phyloP scores from a whole-genome alignment of 371 early-diverging fungal species.

The Lichtheimia ornata region DNA sequence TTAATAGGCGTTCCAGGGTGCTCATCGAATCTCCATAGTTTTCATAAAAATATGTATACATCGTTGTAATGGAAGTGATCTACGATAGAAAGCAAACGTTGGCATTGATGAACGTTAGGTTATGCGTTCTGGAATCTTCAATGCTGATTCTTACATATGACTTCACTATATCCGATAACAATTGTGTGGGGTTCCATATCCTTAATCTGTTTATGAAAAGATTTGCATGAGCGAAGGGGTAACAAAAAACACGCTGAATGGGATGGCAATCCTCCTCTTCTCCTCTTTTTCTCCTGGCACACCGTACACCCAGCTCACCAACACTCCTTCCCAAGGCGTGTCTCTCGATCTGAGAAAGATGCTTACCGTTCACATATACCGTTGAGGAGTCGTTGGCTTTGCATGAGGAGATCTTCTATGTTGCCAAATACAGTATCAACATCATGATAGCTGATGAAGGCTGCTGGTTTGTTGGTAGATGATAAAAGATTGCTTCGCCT shows the following conservation, averaged over 20 bases:
- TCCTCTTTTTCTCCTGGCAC: no score
- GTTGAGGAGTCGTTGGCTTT: conserved; percentile 11
- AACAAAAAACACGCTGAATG: no score
- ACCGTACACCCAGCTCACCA: no score
- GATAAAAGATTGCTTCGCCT: conserved; percentile 13
- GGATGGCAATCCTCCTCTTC: no score
- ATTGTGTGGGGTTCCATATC: conserved; percentile 29
- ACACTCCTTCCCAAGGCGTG: no score
- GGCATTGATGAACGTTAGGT: no score
- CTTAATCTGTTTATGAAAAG: conserved; percentile 14
- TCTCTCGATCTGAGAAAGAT: neutral
- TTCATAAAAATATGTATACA: conserved; percentile 15
- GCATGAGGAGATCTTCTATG: conserved; percentile 16
- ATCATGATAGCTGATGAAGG: conserved; percentile 13
- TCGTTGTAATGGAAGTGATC: no score
- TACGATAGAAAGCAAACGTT: no score
- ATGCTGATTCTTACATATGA: neutral
- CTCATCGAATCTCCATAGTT: conserved; percentile 19
- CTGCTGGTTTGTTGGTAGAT: conserved; percentile 6
- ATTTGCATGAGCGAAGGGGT: no score
- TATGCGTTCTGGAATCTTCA: no score
- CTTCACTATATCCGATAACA: conserved; percentile 21
- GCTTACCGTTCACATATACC: conserved; percentile 20
- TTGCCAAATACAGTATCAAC: conserved; percentile 21
- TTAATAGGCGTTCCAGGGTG: conserved; percentile 14